A percentile compares a stretch with the other conserved stretches of the same genome.
phyloP scores from a whole-genome alignment of 2,329 filamentous ascomycete genomes.

The Curvularia eragrostidis region DNA sequence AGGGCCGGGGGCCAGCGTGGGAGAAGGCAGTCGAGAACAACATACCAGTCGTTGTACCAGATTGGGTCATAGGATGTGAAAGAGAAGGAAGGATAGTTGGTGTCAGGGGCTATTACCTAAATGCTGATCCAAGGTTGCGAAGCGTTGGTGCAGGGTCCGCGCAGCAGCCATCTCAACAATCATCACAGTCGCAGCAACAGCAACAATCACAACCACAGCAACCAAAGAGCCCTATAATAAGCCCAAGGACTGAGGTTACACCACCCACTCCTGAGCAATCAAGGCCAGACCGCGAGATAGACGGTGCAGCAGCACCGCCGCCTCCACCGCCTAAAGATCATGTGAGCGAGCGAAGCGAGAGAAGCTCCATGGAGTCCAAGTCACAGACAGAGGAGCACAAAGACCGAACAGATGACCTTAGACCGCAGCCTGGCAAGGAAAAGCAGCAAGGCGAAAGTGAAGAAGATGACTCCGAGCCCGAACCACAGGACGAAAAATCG shows the following conservation, averaged over 20 bases:
- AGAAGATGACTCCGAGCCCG: conserved; percentile 31
- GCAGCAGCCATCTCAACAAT: conserved; percentile 34
- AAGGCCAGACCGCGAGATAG: conserved; percentile 32
- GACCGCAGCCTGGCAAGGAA: conserved; percentile 38
- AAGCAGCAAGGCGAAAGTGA: conserved; percentile 36
- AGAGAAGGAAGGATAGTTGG: conserved; percentile 89
- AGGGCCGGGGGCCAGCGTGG: conserved; percentile 88
- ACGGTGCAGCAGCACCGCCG: conserved; percentile 37
- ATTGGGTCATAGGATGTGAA: conserved; percentile 98
- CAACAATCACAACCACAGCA: conserved; percentile 36
- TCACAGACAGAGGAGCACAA: conserved; percentile 43
- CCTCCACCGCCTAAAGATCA: conserved; percentile 47
- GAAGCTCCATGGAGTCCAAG: conserved; percentile 41
- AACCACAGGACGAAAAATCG: conserved; percentile 32
- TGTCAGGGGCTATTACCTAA: conserved; percentile 94
- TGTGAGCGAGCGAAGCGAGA: conserved; percentile 29
- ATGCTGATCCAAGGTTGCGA: conserved; percentile 74
- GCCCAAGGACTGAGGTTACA: conserved; percentile 58
- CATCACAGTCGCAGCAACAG: conserved; percentile 28
- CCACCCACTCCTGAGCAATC: conserved; percentile 58
- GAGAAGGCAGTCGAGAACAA: conserved; percentile 98
- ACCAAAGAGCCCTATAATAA: conserved; percentile 44
- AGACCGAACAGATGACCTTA: conserved; percentile 44
- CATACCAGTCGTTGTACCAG: conserved; percentile 93
- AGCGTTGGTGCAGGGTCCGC: conserved; percentile 55